Evolutionary conservation across 768 basidiomycete species (phyloP), one percentile per base, ranked within the genome.

Genomic region (Cantharellus anzutake): DNA sequence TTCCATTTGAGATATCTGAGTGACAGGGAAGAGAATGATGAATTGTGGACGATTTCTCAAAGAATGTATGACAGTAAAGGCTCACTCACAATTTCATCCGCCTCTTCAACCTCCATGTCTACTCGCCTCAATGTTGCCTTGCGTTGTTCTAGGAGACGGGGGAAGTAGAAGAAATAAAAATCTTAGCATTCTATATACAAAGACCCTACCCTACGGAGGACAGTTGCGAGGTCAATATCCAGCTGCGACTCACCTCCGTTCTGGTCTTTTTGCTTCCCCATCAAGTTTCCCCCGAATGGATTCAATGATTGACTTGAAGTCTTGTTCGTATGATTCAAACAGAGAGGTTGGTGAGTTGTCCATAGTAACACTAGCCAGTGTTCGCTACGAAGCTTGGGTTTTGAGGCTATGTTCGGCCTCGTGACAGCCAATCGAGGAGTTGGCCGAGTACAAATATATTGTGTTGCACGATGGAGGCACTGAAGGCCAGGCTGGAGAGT

Each of bases 1-100:
- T 73, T 97, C 94, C 94, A 99, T 96, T 79, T 99, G 96, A 53
- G 91, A 91, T 64, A 97, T 79, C 94, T 98, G 64, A 2, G 57
- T 56, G 56, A 29, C 38, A 3, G 35, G 52, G 7, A 55, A 7
- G 38, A 55, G 7, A 7, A 11, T 14, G 52, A 37, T 11, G 52
- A 29, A 48, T 29, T 29, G 20, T 29, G 20, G 20, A 11, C 44
- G 44, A 48, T 11, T 29, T 29, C 11, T 11, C 44, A 2, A 40
- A 52, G 34, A 52, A 11, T 2, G 20, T 38, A 4, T 37, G 40
- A n/a, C 42, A 52, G 60, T 62, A 52, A 53, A 37, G 42, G 57
- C 2, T 61, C 11, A 67, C 80, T 55, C 66, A 85, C 93, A 80
- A 97, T 91, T 75, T 98, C 96, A 65, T 96, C 93, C 0, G 93